Evolutionary conservation across 129 eudicot genomes (phyloP), one percentile per base, ranked within the genome.

Genomic region (Deinandra increscens): DNA sequence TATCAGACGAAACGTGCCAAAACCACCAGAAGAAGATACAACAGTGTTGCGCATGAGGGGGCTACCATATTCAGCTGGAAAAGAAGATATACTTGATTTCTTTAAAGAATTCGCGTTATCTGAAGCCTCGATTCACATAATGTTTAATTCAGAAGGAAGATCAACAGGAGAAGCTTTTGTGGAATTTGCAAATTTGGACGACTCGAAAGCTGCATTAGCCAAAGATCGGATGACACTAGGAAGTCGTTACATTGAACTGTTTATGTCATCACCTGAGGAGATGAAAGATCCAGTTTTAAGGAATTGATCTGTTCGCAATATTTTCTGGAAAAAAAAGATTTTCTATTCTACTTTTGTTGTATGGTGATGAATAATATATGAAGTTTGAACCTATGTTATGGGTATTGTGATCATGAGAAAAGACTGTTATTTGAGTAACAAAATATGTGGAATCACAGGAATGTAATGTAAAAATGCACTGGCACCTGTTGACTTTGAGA

Each of bases 161-260:
- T 87, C 95, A 49, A 93, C 95, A 4, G 98, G 98, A 72, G 98
- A 93, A 82, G 95, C 98, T 9, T 87, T 89, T 74, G 98, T 93
- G 65, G 90, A 86, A 81, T 93, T 93, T 73, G 76, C 88, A 20
- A 78, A 69, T 68, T 19, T 84, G 54, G 96, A 89, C 5, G 98
- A 93, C 75, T 80, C 97, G 10, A 84, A 87, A 78, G 83, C 84
- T 55, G 98, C 98, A 7, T 69, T 89, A 64, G 84, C 89, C 37
- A 93, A 89, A 87, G 95, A 93, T 46, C 80, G 98, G 67, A 93
- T 89, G 97, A 87, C 92, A 6, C 98, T 93, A 11, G 98, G 98
- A 19, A 93, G 90, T 71, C 98, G 98, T 38, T 93, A 93, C 73
- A 81, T 93, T 4, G 98, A 93, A 75, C 86, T 93, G 13, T 93